phyloP scores from a whole-genome alignment of 2,329 filamentous ascomycete genomes.

The Thermomyces lanuginosus region DNA sequence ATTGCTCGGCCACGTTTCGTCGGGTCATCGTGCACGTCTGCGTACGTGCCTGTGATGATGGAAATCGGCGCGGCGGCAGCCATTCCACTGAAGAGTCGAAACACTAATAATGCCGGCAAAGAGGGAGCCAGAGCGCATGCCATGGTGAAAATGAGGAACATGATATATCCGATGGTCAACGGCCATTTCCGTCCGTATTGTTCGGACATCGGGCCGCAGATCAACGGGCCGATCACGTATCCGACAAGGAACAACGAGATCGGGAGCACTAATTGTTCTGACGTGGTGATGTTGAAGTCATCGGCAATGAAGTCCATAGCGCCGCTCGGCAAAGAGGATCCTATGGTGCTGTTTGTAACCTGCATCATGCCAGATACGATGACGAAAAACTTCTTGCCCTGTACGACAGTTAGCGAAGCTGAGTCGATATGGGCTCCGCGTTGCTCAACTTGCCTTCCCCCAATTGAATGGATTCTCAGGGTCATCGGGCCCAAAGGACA shows the following conservation, averaged over 20 bases:
- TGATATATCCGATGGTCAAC: slow-evolving; percentile 35
- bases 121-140: slow-evolving; percentile 29
- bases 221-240: slow-evolving; percentile 27
- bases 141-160: slow-evolving; percentile 28
- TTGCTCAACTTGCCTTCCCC: slow-evolving; percentile 12
- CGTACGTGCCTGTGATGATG: slow-evolving; percentile 30
- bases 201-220: slow-evolving; percentile 31
- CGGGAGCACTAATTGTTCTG: slow-evolving; percentile 20
- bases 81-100: slow-evolving; percentile 31
- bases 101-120: slow-evolving; percentile 26
- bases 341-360: slow-evolving; percentile 27
- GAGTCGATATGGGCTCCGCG: not conserved
- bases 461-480: slow-evolving; percentile 20
- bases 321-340: slow-evolving; percentile 24
- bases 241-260: slow-evolving; percentile 27
- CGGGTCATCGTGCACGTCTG: slow-evolving; percentile 32
- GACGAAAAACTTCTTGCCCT: slow-evolving; percentile 20
- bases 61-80: slow-evolving; percentile 30
- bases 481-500: slow-evolving; percentile 20
- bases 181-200: slow-evolving; percentile 26
- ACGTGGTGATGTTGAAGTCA: slow-evolving; percentile 18
- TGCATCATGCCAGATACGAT: slow-evolving; percentile 21
- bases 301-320: slow-evolving; percentile 22
- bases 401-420: slow-evolving; percentile 1
- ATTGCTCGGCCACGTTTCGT: slow-evolving; percentile 26